phyloP scores from a whole-genome alignment of 441 rosid species.

The Bocquillonia castaneifolia region DNA sequence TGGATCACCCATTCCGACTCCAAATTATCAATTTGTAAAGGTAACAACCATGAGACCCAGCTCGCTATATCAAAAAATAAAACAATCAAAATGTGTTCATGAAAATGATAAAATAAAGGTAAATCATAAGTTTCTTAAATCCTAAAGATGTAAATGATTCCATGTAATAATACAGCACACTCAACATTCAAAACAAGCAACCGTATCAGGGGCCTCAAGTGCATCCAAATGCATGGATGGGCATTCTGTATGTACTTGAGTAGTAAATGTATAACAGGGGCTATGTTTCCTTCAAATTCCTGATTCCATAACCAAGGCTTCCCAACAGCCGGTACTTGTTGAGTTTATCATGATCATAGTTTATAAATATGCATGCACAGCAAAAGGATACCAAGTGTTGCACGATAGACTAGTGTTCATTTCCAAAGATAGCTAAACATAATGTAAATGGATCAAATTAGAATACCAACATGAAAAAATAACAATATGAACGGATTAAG shows the following conservation, averaged over 20 bases:
- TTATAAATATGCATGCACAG: not conserved
- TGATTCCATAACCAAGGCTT: too few species aligned
- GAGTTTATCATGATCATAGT: not conserved
- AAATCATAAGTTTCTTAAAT: not conserved
- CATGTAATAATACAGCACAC: not conserved
- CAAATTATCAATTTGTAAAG: conserved; percentile 36
- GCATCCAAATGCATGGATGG: not conserved
- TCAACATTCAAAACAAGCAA: not conserved
- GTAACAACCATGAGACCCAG: conserved; percentile 73
- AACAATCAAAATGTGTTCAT: conserved; percentile 15
- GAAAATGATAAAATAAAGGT: not conserved
- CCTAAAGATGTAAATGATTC: not conserved
- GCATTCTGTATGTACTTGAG: not conserved
- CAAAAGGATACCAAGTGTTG: not conserved
- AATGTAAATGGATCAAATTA: not conserved
- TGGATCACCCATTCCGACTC: conserved; percentile 37
- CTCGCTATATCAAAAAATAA: conserved; percentile 34
- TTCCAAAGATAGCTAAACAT: not conserved
- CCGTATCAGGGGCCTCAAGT: not conserved
- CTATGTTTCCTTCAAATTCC: not conserved
- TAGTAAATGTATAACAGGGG: not conserved
- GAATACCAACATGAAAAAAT: not conserved
- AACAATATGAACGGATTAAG: conserved; percentile 5
- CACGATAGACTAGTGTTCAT: not conserved
- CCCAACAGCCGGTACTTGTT: not conserved